Evolutionary conservation across 2,329 filamentous ascomycete genomes (phyloP).

Genomic region (Curvularia sp.): DNA sequence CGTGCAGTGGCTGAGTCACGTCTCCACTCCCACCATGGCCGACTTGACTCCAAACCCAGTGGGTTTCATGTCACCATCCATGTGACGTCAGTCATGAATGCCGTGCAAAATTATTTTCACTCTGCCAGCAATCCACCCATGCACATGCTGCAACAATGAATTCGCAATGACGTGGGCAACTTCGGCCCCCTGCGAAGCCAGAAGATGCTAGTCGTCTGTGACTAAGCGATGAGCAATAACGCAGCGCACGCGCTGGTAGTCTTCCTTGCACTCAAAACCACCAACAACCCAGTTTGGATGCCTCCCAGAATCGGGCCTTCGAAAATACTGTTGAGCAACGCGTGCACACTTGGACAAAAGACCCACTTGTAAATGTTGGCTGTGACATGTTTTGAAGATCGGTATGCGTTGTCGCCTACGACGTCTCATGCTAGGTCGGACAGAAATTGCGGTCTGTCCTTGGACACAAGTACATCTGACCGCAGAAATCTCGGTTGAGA

Average conservation of each 20-base stretch:
- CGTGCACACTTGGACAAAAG: neutral
- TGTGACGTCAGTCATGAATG: slow-evolving; percentile 27
- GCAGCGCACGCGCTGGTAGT: neutral
- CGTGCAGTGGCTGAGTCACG: slow-evolving; percentile 18
- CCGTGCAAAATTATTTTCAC: slow-evolving; percentile 15
- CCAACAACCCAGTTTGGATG: neutral
- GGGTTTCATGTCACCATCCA: slow-evolving; percentile 24
- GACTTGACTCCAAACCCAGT: slow-evolving; percentile 16
- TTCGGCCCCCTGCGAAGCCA: neutral
- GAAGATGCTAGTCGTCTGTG: neutral
- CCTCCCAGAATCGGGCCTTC: slow-evolving; percentile 1
- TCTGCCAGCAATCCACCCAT: neutral
- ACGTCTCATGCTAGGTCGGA: neutral
- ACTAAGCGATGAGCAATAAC: neutral
- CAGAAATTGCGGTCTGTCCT: slow-evolving; percentile 8
- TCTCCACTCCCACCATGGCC: slow-evolving; percentile 9
- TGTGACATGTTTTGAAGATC: neutral
- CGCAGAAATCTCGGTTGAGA: neutral
- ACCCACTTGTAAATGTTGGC: neutral
- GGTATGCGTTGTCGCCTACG: slow-evolving; percentile 6
- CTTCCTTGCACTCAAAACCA: neutral
- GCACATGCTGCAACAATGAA: neutral
- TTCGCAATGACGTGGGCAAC: slow-evolving; percentile 7
- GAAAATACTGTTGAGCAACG: neutral
- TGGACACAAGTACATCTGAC: neutral